Percentiles rank a stretch among this genome's conserved stretches.
These are phyloP conservation scores for Antitrichia curtipendula DNA, from an alignment of 225 moss, liverwort and hornwort genomes.

Conservation along the genomic window DNA sequence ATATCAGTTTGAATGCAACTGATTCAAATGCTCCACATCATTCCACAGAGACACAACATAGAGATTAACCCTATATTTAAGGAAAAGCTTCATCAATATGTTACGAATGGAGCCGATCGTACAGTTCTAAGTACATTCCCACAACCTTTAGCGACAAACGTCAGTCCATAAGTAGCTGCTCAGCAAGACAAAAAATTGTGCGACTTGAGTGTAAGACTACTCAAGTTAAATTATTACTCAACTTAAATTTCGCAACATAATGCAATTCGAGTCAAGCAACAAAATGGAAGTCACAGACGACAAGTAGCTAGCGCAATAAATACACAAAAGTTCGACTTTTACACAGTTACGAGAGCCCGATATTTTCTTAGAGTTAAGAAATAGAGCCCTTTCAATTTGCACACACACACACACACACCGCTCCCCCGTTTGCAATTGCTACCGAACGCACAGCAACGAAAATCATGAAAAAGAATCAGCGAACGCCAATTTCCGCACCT, in stretches of 20 bases:
- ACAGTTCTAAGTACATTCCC: background rate
- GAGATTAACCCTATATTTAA: background rate
- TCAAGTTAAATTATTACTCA: background rate
- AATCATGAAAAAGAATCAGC: constrained; percentile 4
- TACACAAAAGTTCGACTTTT: background rate
- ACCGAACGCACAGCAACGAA: background rate
- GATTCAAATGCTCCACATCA: background rate
- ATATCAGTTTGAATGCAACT: background rate
- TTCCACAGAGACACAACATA: background rate
- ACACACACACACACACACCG: background rate
- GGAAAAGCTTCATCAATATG: background rate
- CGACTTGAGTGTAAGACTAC: background rate
- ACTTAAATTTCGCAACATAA: background rate
- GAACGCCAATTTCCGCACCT: background rate
- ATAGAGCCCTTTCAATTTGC: background rate
- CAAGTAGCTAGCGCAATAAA: background rate
- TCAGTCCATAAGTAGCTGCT: background rate
- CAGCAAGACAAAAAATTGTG: background rate
- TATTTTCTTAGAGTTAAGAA: background rate
- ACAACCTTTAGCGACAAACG: background rate
- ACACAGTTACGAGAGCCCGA: background rate
- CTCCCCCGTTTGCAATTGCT: background rate
- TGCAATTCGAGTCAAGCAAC: background rate
- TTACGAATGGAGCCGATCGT: background rate
- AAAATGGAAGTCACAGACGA: background rate